These are phyloP conservation scores for Trichosporon sp. DNA, from an alignment of 1,284 basidiomycete species.

Conservation along the genomic window DNA sequence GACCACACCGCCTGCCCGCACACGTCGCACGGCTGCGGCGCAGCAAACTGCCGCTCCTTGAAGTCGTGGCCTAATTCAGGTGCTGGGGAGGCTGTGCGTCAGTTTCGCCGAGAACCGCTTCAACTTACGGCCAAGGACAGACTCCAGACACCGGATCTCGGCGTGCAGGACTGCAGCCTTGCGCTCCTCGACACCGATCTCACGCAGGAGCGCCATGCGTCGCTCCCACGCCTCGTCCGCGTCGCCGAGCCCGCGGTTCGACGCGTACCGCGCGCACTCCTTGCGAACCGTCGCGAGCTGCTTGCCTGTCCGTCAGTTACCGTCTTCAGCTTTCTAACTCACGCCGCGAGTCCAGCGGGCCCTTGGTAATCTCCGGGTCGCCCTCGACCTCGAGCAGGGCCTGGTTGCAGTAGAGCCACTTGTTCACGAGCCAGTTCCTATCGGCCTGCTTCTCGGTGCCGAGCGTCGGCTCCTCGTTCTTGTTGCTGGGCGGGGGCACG, in stretches of 20 bases:
- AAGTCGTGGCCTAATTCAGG: conserved; percentile 24
- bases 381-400: conserved; percentile 9
- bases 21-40: conserved; percentile 18
- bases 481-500: conserved; percentile 6
- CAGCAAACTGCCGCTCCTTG: conserved; percentile 22
- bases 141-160: conserved; percentile 21
- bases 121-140: conserved; percentile 20
- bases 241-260: conserved; percentile 22
- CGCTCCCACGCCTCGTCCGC: conserved; percentile 24
- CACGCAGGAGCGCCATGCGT: conserved; percentile 14
- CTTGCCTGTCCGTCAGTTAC: conserved; percentile 7
- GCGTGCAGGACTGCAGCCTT: conserved; percentile 17
- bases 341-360: conserved; percentile 12
- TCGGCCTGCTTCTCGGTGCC: conserved; percentile 14
- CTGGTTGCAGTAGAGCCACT: conserved; percentile 12
- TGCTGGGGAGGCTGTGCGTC: conserved; percentile 8
- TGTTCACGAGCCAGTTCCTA: conserved; percentile 23
- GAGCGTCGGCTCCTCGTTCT: conserved; percentile 14
- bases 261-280: conserved; percentile 8
- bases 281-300: conserved; percentile 9
- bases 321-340: neutral
- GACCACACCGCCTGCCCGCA: conserved; percentile 20
- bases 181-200: conserved; percentile 19
- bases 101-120: neutral
- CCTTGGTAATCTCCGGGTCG: conserved; percentile 3